Conservation (phyloP, 345 rosid genomes). For the Firmiana major region DNA sequence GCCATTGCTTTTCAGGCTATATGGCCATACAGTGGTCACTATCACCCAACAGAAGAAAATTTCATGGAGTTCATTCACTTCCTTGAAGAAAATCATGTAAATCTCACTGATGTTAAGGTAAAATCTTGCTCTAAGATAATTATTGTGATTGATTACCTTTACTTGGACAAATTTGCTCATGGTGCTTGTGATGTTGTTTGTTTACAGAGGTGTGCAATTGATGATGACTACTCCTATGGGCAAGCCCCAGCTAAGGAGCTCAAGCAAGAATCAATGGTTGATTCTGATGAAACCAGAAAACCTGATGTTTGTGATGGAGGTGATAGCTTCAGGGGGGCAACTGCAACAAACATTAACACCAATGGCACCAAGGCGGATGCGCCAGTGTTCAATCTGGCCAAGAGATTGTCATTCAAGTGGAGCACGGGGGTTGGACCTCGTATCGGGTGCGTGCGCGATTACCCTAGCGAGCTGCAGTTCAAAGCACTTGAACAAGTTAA, state of each 20-base stretch:
- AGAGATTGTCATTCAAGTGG: constrained; percentile 65
- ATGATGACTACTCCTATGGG: constrained; percentile 47
- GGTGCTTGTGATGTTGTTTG: constrained; percentile 1
- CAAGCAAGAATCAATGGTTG: constrained; percentile 2
- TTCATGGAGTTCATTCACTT: constrained; percentile 70
- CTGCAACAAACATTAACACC: background rate
- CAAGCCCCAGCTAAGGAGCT: constrained; percentile 21
- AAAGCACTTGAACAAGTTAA: constrained; percentile 81
- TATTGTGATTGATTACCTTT: too few relatives aligned
- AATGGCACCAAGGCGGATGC: background rate
- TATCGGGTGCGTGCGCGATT: constrained; percentile 84
- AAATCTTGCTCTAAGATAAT: background rate
- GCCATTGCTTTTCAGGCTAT: constrained; percentile 48
- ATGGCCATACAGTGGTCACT: constrained; percentile 98
- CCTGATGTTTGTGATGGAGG: background rate
- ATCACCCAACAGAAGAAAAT: constrained; percentile 91
- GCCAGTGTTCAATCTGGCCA: constrained; percentile 19
- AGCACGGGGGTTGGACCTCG: constrained; percentile 76
- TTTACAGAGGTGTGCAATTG: constrained; percentile 59
- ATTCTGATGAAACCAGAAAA: constrained; percentile 4
- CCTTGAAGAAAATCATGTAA: constrained; percentile 60
- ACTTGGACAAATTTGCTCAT: background rate
- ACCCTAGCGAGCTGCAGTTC: constrained; percentile 60
- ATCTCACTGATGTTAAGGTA: constrained; percentile 87
- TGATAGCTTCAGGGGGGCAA: background rate